Evolutionary conservation across 139 green algal genomes (phyloP).

Genomic region (Chlamydomonas sp.): DNA sequence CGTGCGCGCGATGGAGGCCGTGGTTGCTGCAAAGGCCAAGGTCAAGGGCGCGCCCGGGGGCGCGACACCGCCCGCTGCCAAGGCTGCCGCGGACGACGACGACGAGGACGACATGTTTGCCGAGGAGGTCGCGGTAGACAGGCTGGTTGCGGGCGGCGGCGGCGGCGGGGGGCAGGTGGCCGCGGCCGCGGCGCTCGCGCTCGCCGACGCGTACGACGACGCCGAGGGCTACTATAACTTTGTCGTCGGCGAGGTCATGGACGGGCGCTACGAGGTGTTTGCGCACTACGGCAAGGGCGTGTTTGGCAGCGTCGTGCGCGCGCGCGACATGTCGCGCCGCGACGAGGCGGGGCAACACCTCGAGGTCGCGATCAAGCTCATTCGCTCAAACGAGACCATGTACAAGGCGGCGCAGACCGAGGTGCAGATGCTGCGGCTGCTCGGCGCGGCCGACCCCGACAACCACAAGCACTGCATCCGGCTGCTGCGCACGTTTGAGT

Average conservation of each 20-base stretch:
- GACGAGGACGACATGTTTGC: slow-evolving; percentile 70
- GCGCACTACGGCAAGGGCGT: slow-evolving; percentile 78
- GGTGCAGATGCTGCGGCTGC: slow-evolving; percentile 71
- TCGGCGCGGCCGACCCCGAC: slow-evolving; percentile 74
- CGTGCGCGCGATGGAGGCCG: neutral
- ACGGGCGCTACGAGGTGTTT: slow-evolving; percentile 71
- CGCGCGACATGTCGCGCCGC: slow-evolving; percentile 53
- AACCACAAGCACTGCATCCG: slow-evolving; percentile 82
- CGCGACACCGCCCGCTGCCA: neutral
- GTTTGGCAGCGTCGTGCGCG: slow-evolving; percentile 88
- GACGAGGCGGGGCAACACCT: slow-evolving; percentile 10
- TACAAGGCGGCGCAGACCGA: slow-evolving; percentile 74
- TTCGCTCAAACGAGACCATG: slow-evolving; percentile 81
- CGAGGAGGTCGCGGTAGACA: slow-evolving; percentile 30
- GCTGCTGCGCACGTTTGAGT: slow-evolving; percentile 88
- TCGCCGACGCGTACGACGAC: slow-evolving; percentile 89
- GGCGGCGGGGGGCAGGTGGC: neutral
- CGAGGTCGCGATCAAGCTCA: slow-evolving; percentile 37
- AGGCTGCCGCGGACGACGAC: neutral
- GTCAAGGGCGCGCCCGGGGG: neutral
- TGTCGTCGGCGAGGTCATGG: slow-evolving; percentile 84
- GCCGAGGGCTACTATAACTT: slow-evolving; percentile 96
- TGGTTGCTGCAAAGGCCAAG: neutral
- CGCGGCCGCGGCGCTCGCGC: slow-evolving; percentile 11
- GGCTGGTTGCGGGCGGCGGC: slow-evolving; percentile 5